Base-by-base conservation (phyloP, 2,329 filamentous ascomycete genomes). In the Pseudogymnoascus destructans region DNA sequence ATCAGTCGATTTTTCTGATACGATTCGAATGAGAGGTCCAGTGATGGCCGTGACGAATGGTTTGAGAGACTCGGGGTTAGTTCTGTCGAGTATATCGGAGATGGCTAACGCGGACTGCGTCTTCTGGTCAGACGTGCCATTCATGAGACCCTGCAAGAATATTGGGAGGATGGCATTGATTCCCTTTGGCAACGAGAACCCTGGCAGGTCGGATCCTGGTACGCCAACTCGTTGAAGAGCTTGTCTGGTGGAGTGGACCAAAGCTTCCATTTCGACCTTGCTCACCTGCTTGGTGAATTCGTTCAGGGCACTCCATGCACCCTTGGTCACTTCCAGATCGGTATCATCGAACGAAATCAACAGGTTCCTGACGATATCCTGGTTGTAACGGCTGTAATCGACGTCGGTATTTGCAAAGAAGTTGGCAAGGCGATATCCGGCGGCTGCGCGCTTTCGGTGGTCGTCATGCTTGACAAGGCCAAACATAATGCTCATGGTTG, bases 1-100 rank as follows among this genome's bases (percentile, higher is more conserved):
- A 57, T 98, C 95, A 2, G 90, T 90, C 2, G 93, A 95, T 62
- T 92, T 84, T 71, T 98, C 93, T 4, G 93, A 96, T 15, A 98
- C 91, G 19, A 97, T 92, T 79, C 93, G 88, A 71, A 98, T 98
- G 58, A 98, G 81, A 19, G 95, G 93, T 69, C 93, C 93, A 4
- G 95, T 97, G 65, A 98, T 96, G 68, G 96, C 91, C 27, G 92
- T 96, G 61, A 98, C 93, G 67, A 95, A 97, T 6, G 91, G 89
- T 72, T 93, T 95, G 62, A 98, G 77, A 17, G 91, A 85, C 60
- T 90, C 85, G 64, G 89, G 82, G 70, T 85, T 92, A 23, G 93
- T 95, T 59, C 93, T 84, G 73, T 97, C 93, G 63, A 97, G 86
- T 64, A 98, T 87, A 69, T 98, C 95, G 2, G 91, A 95, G 65